phyloP scores from a whole-genome alignment of 345 rosid species.

The Nasturtium officinale region DNA sequence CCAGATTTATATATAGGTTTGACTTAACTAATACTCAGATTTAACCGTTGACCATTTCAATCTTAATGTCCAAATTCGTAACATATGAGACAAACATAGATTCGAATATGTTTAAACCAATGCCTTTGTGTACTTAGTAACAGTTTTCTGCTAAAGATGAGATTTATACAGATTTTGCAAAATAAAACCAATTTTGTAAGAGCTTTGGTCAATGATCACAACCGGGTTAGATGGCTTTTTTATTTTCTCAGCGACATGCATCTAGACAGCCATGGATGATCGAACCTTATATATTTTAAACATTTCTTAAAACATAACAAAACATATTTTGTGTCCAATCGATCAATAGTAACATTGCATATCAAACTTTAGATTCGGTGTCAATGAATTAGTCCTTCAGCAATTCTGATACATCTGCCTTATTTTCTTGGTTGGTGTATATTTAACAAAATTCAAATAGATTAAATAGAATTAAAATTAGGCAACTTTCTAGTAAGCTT shows the following conservation, averaged over 20 bases:
- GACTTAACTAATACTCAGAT: neutral
- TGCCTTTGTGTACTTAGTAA: too few species aligned
- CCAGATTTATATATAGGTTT: neutral
- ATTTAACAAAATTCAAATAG: neutral
- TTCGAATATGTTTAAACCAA: neutral
- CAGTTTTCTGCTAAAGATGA: neutral
- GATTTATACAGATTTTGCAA: neutral
- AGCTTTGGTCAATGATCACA: neutral
- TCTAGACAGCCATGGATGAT: too few species aligned
- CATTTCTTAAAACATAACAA: too few species aligned
- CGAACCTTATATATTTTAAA: too few species aligned
- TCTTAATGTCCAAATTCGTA: neutral
- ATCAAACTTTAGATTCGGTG: neutral
- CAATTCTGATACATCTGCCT: neutral
- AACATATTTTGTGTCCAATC: too few species aligned
- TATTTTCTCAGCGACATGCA: too few species aligned
- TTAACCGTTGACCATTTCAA: neutral
- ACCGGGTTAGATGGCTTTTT: too few species aligned
- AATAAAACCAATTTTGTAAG: neutral
- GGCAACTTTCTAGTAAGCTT: neutral
- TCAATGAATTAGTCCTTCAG: neutral
- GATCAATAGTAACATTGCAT: too few species aligned
- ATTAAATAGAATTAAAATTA: conserved; percentile 4
- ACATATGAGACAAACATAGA: neutral
- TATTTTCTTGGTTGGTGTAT: neutral